Evolutionary conservation across 176 grass and related monocot species (phyloP).

Genomic region (Miscanthus lutarioriparius): DNA sequence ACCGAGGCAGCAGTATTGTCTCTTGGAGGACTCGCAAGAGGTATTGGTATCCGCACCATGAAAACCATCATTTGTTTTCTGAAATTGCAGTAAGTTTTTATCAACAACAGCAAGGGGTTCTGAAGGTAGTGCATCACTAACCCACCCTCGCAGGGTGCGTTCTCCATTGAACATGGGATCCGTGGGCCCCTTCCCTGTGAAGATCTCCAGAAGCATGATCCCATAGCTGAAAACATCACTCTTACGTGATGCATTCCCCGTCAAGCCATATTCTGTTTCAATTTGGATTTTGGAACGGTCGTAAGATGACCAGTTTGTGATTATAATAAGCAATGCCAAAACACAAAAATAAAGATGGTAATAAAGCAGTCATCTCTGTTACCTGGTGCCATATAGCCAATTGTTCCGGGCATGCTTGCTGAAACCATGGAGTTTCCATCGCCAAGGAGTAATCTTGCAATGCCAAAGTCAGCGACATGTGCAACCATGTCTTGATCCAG

Average conservation of each 20-base stretch:
- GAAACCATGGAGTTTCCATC: not conserved
- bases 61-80: not conserved
- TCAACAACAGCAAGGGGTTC: not conserved
- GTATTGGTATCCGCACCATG: not conserved
- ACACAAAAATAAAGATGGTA: too few relatives aligned
- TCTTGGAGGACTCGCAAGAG: not conserved
- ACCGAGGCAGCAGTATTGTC: not conserved
- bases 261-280: not conserved
- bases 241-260: conserved; percentile 6
- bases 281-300: too few relatives aligned
- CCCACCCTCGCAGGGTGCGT: not conserved
- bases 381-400: conserved; percentile 24
- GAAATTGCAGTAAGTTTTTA: not conserved
- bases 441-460: conserved; percentile 8
- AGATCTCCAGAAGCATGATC: conserved; percentile 4
- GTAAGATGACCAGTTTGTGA: not conserved
- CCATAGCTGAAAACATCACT: conserved; percentile 13
- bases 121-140: not conserved
- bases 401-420: conserved; percentile 1
- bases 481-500: conserved; percentile 20
- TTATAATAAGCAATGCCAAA: too few relatives aligned
- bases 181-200: not conserved
- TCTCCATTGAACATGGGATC: not conserved
- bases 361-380: too few relatives aligned
- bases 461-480: conserved; percentile 40